Base-by-base conservation (phyloP, 306 rosid species). In the Dalbergia oliveri region DNA sequence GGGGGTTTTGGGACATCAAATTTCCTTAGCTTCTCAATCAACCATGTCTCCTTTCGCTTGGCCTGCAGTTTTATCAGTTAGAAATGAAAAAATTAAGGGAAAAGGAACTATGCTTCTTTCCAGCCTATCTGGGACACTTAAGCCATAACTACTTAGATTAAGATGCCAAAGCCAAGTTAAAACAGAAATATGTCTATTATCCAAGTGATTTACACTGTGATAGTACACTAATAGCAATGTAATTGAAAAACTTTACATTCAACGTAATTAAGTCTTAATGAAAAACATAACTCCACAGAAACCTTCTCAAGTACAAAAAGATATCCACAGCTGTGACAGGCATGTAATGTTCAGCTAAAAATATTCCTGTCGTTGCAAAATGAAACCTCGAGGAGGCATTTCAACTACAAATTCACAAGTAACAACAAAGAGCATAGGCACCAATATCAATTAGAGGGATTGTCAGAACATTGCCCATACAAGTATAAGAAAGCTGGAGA, bases 21-120 rank as follows among this genome's bases (percentile, higher is more conserved):
- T 82, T 94, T 94, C 79, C 87, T 84, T 84, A 94, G 86, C 80
- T 92, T 94, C 82, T 92, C 97, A 70, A 94, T 92, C 87, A 94
- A 77, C 98, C 97, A 92, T 57, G 56, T 79, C 85, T 94, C 98
- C 86, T 94, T 92, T 58, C 97, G 88, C 87, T 94, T 92, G 76
- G 97, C 97, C 98, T 91, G 83, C 63, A 79, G 69, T 53, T 54
- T 37, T 70, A 60, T 0, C 50, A 61, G 69, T 68, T 31, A 33
- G 6, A 66, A 35, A 53, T 10, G 37, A 64, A 35, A 72, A 64
- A 23, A 0, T 64, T 43, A 69, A 44, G 31, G 14, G 26, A 9
- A 64, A 75, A 62, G 51, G 21, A 71, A 69, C 6, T 69, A 49
- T 39, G 44, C 62, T 9, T 21, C 11, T 44, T 41, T 26, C 50